Percentiles rank a stretch among this genome's conserved stretches.
phyloP scores from a whole-genome alignment of 495 filamentous ascomycete species.

The Amorphotheca resinae region DNA sequence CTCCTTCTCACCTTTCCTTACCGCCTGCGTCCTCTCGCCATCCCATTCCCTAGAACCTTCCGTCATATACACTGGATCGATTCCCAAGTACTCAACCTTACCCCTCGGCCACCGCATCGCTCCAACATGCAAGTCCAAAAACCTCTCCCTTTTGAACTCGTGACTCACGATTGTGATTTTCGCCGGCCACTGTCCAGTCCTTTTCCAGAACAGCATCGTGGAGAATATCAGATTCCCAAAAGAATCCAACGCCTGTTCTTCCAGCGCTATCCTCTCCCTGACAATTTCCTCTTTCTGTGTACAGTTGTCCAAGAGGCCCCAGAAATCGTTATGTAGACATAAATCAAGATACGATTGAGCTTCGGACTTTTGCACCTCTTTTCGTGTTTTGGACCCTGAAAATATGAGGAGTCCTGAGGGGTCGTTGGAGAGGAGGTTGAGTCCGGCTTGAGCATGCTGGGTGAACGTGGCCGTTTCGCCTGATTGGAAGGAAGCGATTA shows the following conservation, averaged over 20 bases:
- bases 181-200: slow-evolving; percentile 34
- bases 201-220: slow-evolving; percentile 40
- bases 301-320: slow-evolving; percentile 26
- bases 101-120: slow-evolving; percentile 45
- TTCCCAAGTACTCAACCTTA: slow-evolving; percentile 43
- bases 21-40: slow-evolving; percentile 15
- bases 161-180: slow-evolving; percentile 60
- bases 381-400: slow-evolving; percentile 49
- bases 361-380: slow-evolving; percentile 43
- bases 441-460: slow-evolving; percentile 52
- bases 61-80: slow-evolving; percentile 48
- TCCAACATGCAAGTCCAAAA: slow-evolving; percentile 53
- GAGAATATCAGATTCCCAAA: slow-evolving; percentile 70
- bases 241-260: slow-evolving; percentile 62
- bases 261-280: slow-evolving; percentile 33
- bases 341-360: slow-evolving; percentile 51
- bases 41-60: slow-evolving; percentile 16
- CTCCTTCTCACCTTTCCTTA: slow-evolving; percentile 28
- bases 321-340: slow-evolving; percentile 29
- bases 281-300: neutral
- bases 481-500: slow-evolving; percentile 56
- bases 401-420: slow-evolving; percentile 24
- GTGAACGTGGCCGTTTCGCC: slow-evolving; percentile 65
- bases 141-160: slow-evolving; percentile 56
- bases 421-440: slow-evolving; percentile 25